Evolutionary conservation across 305 asterid species (phyloP).

Genomic region (Fraxinus albicans): DNA sequence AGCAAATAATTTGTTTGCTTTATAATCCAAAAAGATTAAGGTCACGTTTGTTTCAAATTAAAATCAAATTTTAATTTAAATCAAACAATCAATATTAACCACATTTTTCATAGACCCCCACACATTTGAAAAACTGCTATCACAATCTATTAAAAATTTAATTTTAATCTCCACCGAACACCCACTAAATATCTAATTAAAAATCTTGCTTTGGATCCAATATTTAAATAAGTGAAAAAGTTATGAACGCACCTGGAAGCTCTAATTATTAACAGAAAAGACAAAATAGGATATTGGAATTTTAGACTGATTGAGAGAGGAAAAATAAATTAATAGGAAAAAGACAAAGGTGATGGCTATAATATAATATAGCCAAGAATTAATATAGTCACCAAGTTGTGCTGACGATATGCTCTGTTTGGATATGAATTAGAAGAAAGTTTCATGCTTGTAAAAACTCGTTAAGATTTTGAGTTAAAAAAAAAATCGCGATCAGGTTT

Average conservation of each 20-base stretch:
- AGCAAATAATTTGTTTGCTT: not conserved
- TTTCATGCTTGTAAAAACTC: too few species aligned
- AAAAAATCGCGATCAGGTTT: not conserved
- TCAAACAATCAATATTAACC: too few species aligned
- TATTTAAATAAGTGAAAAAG: not conserved
- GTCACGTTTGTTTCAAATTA: too few species aligned
- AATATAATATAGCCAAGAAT: not conserved
- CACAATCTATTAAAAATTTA: too few species aligned
- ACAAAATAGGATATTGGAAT: not conserved
- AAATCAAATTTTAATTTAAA: too few species aligned
- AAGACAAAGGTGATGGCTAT: not conserved
- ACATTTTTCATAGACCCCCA: too few species aligned
- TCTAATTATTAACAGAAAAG: not conserved
- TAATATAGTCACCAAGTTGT: too few species aligned
- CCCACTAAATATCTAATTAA: too few species aligned
- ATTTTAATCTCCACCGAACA: too few species aligned
- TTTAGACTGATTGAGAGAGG: not conserved
- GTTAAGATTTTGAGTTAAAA: too few species aligned
- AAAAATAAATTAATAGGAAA: not conserved
- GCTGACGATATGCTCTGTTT: not conserved
- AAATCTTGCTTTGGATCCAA: not conserved
- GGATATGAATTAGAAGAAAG: not conserved
- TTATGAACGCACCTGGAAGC: not conserved
- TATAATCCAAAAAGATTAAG: not conserved
- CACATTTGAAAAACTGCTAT: too few species aligned